Evolutionary conservation across 306 rosid species (phyloP), one percentile per base, ranked within the genome.

Genomic region (Vachellia collinsii): DNA sequence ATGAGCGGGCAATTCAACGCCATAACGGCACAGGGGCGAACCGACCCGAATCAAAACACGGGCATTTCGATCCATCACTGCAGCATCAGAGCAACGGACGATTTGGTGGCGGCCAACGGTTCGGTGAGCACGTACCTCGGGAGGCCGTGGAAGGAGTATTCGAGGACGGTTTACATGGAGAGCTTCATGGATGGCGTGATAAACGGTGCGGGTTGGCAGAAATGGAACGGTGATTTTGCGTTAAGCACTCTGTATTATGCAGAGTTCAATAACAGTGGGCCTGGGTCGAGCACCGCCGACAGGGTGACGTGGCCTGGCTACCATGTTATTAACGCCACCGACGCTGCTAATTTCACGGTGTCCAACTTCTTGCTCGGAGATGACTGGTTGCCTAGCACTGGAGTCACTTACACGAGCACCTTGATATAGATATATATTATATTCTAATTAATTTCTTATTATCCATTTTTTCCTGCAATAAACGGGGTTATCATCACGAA

Each of bases 71-170:
- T 93, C 77, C 97, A 91, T 2, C 89, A 95, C 54, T 93, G 99
- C 44, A 87, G 81, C 3, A 86, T 94, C 19, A 84, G 74, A 69
- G 93, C 95, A 0, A 84, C 97, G 0, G 88, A 82, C 4, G 99
- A 93, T 39, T 80, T 91, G 38, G 94, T 89, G 0, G n/a, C 85
- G 0, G 75, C 68, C 51, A 72, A 36, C 6, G 62, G 62, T 10
- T 34, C 79, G 1, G 43, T 62, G 4, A 67, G 80, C 23, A 92
- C 99, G 0, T 94, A 88, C 66, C 44, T 94, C 4, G 97, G 99
- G 5, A 88, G 99, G 79, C 99, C 99, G 0, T 94, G 99, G 99
- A 94, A 94, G 85, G 85, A 85, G 50, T 94, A 88, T 48, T 94
- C 99, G 0, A 74, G 97, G 80, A 94, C 99, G 7, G 87, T 94